Base-by-base conservation (phyloP, 2,329 filamentous ascomycete species). In the Magnaporthiopsis poae region DNA sequence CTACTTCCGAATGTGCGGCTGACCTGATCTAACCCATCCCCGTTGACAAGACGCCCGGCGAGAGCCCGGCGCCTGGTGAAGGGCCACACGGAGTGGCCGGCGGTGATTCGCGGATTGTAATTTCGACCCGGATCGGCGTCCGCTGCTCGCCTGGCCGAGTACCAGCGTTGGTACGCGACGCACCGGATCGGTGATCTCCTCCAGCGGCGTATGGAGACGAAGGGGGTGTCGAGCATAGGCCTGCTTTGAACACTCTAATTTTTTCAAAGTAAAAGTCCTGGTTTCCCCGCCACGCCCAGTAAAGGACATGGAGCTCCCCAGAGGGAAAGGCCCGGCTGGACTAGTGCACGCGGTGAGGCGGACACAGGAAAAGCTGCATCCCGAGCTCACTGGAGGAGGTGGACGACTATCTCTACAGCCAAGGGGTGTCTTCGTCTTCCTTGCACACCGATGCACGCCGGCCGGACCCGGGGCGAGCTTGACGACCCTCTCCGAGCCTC, bases 401-500 rank as follows among this genome's bases (percentile, higher is more conserved):
- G 0, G 95, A 99, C 70, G 94, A 97, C 72, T 96, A 86, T 69
- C 76, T 98, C 0, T 98, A 86, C 81, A 94, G 96, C 75, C 81
- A 81, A 85, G 68, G 84, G 86, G 0, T 35, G 46, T 56, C 5
- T 35, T 35, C 33, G 35, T 36, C 77, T 97, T 1, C 95, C 95
- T 0, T 90, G 88, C 64, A 96, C 92, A 0, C 96, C 93, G 0
- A 96, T 98, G 71, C 95, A 98, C 71, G 81, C 87, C 0, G 90
- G 92, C 67, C 90, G 94, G 33, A 96, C 90, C 59, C 95, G 98
- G 78, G 84, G 85, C 69, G 94, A 98, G 81, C 90, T 95, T 70
- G 94, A 98, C 76, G 92, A 96, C 74, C 89, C 93, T 1, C 84
- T 98, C 87, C 88, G 92, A 71, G 84, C 89, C 1, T 98, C 98